A percentile compares a stretch with the other conserved stretches of the same genome.
Evolutionary conservation across 73 alveolate genomes (phyloP).

Genomic region (Blepharisma stoltei): DNA sequence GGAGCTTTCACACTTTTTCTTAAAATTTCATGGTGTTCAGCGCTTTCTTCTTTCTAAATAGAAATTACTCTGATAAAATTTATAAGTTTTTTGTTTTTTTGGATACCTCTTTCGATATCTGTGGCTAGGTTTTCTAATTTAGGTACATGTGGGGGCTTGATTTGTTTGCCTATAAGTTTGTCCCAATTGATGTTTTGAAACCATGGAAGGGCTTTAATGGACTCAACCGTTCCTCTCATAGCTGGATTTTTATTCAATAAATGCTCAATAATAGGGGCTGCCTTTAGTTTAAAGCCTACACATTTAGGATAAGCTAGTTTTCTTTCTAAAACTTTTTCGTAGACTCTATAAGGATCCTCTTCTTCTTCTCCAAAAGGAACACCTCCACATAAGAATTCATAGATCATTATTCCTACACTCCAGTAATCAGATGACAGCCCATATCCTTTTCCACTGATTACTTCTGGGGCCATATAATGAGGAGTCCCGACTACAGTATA

Average conservation of each 20-base stretch:
- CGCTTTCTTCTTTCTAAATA: not conserved
- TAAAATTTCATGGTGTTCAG: not conserved
- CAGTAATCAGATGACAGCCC: slow-evolving; percentile 52
- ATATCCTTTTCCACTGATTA: slow-evolving; percentile 56
- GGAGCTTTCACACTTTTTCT: not conserved
- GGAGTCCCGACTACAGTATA: slow-evolving; percentile 72
- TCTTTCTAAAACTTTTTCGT: slow-evolving; percentile 36
- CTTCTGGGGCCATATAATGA: slow-evolving; percentile 71
- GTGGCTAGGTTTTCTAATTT: not conserved
- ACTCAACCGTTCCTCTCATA: slow-evolving; percentile 38
- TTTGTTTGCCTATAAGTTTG: not conserved
- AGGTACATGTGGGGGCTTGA: not conserved
- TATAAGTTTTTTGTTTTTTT: too few species aligned
- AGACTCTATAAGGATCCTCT: slow-evolving; percentile 43
- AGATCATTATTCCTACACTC: slow-evolving; percentile 53
- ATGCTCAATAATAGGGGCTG: slow-evolving; percentile 40
- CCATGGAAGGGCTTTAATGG: slow-evolving; percentile 77
- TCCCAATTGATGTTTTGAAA: slow-evolving; percentile 65
- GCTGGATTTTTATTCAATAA: slow-evolving; percentile 41
- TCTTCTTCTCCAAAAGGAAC: slow-evolving; percentile 58
- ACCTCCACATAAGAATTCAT: slow-evolving; percentile 52
- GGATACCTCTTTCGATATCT: too few species aligned
- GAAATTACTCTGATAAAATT: too few species aligned
- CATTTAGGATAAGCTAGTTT: slow-evolving; percentile 36
- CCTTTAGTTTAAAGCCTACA: slow-evolving; percentile 11